Evolutionary conservation across 805 yeast genomes (phyloP).

Genomic region (Candida boidinii): DNA sequence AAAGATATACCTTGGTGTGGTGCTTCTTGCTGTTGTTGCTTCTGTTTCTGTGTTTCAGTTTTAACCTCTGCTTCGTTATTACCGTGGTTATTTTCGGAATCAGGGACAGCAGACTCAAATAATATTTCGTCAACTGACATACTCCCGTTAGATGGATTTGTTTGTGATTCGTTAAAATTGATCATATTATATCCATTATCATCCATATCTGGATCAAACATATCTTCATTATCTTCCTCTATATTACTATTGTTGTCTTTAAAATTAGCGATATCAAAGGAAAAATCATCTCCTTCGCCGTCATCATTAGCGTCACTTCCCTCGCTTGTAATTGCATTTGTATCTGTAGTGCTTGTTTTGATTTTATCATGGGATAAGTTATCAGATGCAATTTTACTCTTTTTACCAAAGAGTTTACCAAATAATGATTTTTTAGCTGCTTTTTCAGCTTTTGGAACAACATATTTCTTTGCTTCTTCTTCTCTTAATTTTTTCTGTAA

Average conservation of each 20-base stretch:
- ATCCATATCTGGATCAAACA: constrained; percentile 6
- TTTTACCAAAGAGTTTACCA: constrained; percentile 17
- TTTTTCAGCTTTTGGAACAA: constrained; percentile 1
- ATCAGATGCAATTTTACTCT: constrained; percentile 22
- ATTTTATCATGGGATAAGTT: constrained; percentile 15
- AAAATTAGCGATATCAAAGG: background rate
- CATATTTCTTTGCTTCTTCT: constrained; percentile 14
- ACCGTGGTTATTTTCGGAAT: no score
- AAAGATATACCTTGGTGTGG: no score
- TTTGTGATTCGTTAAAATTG: constrained; percentile 3
- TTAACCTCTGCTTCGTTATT: no score
- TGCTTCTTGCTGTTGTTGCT: no score
- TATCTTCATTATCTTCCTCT: background rate
- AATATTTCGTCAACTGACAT: no score
- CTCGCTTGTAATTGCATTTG: constrained; percentile 1
- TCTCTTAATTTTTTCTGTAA: constrained; percentile 13
- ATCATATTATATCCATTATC: constrained; percentile 10
- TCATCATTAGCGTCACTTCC: constrained; percentile 4
- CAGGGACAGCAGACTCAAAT: no score
- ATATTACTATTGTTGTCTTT: constrained; percentile 3
- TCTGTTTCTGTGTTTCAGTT: no score
- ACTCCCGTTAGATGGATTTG: no score
- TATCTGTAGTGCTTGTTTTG: background rate
- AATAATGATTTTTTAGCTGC: constrained; percentile 14
- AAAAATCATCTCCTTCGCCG: background rate